Conservation (phyloP, 1,139 yeast species). For the Maudiozyma humilis region DNA sequence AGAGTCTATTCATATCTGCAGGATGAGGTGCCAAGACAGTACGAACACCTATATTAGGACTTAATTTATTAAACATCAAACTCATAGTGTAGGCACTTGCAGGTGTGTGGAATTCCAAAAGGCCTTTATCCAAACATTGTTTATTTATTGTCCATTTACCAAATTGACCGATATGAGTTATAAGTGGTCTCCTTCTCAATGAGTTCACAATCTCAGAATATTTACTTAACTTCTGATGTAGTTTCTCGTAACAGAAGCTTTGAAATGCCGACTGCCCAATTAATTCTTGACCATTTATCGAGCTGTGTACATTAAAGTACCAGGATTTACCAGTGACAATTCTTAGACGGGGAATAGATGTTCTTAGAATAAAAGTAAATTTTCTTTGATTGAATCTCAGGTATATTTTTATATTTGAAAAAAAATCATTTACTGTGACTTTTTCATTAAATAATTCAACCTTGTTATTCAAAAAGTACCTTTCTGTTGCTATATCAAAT, state of each 20-base stretch:
- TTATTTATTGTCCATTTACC: constrained; percentile 27
- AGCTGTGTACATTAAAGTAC: not conserved
- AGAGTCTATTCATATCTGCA: constrained; percentile 52
- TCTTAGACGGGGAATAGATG: not conserved
- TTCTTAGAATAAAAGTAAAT: not conserved
- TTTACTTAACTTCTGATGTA: not conserved
- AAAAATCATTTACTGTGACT: not conserved
- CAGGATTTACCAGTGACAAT: not conserved
- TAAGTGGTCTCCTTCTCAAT: not conserved
- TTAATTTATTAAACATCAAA: constrained; percentile 42
- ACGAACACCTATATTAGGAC: constrained; percentile 36
- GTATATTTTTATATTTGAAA: not conserved
- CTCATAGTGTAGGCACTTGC: constrained; percentile 46
- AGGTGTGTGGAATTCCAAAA: constrained; percentile 45
- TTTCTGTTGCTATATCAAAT: constrained; percentile 22
- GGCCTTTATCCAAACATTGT: constrained; percentile 34
- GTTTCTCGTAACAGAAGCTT: no score
- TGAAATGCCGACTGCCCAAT: not conserved
- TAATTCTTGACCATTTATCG: not conserved
- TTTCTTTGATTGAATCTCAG: not conserved
- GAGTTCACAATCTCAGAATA: not conserved
- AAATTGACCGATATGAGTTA: not conserved
- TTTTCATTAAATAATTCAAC: constrained; percentile 10
- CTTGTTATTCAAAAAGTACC: constrained; percentile 9
- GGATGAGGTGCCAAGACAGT: constrained; percentile 47